Base-by-base conservation (phyloP, 495 filamentous ascomycete genomes). In the Tuber umbilicatum region DNA sequence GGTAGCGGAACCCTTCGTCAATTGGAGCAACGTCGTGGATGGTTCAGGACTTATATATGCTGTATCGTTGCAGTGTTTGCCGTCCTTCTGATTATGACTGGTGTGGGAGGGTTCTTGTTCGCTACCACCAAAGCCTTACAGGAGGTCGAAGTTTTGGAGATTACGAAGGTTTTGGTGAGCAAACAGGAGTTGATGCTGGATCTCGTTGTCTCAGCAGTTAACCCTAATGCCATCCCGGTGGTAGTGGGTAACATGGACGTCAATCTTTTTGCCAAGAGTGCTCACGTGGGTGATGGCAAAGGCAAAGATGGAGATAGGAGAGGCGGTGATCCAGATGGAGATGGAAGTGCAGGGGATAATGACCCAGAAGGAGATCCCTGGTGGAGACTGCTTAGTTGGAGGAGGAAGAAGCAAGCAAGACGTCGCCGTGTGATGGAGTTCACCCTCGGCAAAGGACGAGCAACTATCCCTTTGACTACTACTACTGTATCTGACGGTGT, bases 151-250 rank as follows among this genome's bases (percentile, higher is more conserved):
- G 86, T 98, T 41, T 83, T 90, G 60, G 89, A 90, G 55, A 91
- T 99, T 75, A 89, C 90, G 77, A 94, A 97, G 78, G 93, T 99
- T 27, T 87, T 98, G 42, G 94, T 94, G 9, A 97, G 93, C 76
- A 91, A 97, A 81, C 92, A 97, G 83, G 96, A 98, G 81, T 87
- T 99, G 31, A 98, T 99, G 90, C 86, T 99, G 76, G 94, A 99
- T 80, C 85, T 98, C 14, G 89, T 91, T n/a, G 91, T 99, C 50
- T 87, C 87, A 75, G 95, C 94, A 1, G 86, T 92, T 74, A 99
- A 99, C 81, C 95, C 94, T 0, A 99, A 99, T 77, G 87, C 97
- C 31, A 90, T 97, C 67, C 89, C 91, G 23, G 89, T 99, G 39
- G 90, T 90, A 14, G 89, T 99, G 70, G 89, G 91, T 76, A 88